Evolutionary conservation across 768 basidiomycete genomes (phyloP).

Genomic region (Sporobolomyces pararoseus): DNA sequence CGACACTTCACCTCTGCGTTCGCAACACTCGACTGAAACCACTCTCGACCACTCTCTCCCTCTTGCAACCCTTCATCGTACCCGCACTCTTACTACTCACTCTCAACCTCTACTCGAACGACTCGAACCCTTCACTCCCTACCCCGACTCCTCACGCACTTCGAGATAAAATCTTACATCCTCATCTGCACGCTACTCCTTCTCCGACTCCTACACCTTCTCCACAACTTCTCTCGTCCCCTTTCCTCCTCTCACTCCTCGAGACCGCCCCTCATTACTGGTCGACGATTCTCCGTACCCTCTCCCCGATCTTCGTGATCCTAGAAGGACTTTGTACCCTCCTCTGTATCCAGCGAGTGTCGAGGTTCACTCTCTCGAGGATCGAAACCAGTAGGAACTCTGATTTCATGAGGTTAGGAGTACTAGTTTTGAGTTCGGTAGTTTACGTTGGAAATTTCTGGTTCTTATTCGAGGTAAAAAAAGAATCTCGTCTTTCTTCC

Average conservation of each 20-base stretch:
- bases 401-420: conserved; percentile 37
- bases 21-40: conserved; percentile 40
- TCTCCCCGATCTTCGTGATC: conserved; percentile 43
- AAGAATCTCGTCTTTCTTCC: not conserved
- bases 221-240: not conserved
- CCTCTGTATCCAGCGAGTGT: conserved; percentile 34
- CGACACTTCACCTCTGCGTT: conserved; percentile 32
- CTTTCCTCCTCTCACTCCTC: not conserved
- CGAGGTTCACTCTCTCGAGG: conserved; percentile 36
- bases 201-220: not conserved
- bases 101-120: conserved; percentile 47
- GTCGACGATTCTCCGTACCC: conserved; percentile 38
- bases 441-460: conserved; percentile 43
- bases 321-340: conserved; percentile 45
- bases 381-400: conserved; percentile 32
- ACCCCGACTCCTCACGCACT: conserved; percentile 31
- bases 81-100: conserved; percentile 44
- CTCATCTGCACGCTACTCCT: not conserved
- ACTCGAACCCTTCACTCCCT: conserved; percentile 44
- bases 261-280: conserved; percentile 31
- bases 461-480: conserved; percentile 39
- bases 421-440: conserved; percentile 29
- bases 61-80: conserved; percentile 39
- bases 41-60: conserved; percentile 24
- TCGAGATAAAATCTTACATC: conserved; percentile 6